phyloP scores from a whole-genome alignment of 345 rosid species.

The Trapa incisa region DNA sequence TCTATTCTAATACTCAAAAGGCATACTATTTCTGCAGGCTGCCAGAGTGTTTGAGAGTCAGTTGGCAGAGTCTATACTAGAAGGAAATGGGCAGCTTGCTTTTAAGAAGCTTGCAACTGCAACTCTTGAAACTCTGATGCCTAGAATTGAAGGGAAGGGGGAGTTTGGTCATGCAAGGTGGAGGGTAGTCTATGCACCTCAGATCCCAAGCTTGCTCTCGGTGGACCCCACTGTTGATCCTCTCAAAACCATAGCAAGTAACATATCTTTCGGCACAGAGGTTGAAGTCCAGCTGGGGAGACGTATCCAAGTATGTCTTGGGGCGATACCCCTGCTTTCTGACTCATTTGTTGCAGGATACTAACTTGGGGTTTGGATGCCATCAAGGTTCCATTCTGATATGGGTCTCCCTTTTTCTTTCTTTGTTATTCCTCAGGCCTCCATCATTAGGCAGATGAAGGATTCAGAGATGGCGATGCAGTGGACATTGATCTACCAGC shows the following conservation, averaged over 20 bases:
- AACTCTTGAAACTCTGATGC: constrained; percentile 86
- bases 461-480: constrained; percentile 97
- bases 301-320: constrained; percentile 65
- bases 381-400: not conserved
- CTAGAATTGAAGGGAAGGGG: constrained; percentile 94
- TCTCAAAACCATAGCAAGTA: constrained; percentile 80
- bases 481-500: constrained; percentile 86
- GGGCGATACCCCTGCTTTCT: not conserved
- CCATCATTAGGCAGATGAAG: constrained; percentile 88
- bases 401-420: constrained; percentile 6
- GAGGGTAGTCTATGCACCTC: constrained; percentile 98
- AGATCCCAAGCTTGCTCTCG: constrained; percentile 92
- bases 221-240: constrained; percentile 91
- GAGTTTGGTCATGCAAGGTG: constrained; percentile 94
- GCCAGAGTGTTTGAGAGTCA: constrained; percentile 92
- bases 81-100: constrained; percentile 94
- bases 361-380: not conserved
- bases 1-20: not conserved
- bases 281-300: constrained; percentile 95
- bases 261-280: constrained; percentile 80
- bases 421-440: constrained; percentile 39
- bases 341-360: not conserved
- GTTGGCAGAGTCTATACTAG: constrained; percentile 91
- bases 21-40: constrained; percentile 34
- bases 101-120: constrained; percentile 95